These are phyloP conservation scores for Cladosporium colombiae DNA, from an alignment of 2,329 filamentous ascomycete genomes.

Conservation along the genomic window DNA sequence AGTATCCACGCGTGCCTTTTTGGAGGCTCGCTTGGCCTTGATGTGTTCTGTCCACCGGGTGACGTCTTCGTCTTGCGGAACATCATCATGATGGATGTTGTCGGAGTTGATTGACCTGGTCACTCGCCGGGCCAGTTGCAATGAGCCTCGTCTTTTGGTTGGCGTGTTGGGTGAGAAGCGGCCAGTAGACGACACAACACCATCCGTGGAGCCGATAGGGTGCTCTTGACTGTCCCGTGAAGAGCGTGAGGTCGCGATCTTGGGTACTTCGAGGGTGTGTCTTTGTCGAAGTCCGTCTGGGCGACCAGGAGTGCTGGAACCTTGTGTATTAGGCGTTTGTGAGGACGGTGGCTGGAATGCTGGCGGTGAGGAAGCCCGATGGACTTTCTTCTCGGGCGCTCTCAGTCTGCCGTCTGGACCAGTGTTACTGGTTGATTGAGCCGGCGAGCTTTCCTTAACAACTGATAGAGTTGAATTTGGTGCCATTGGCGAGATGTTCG, in stretches of 20 bases:
- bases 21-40: conserved; percentile 85
- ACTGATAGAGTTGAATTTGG: conserved; percentile 30
- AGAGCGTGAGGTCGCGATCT: conserved; percentile 61
- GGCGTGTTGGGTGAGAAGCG: conserved; percentile 75
- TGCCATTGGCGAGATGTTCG: conserved; percentile 27
- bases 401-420: conserved; percentile 30
- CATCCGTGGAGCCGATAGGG: conserved; percentile 54
- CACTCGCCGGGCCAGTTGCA: conserved; percentile 75
- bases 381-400: conserved; percentile 28
- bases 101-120: conserved; percentile 81
- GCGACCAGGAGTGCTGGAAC: conserved; percentile 45
- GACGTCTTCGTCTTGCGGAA: conserved; percentile 85
- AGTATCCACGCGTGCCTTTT: conserved; percentile 79
- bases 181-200: conserved; percentile 66
- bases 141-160: conserved; percentile 72
- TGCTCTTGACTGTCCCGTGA: conserved; percentile 66
- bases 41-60: conserved; percentile 90
- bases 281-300: conserved; percentile 70
- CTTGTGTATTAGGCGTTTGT: conserved; percentile 55
- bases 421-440: conserved; percentile 20
- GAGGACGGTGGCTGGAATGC: conserved; percentile 36
- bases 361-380: conserved; percentile 41
- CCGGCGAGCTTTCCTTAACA: conserved; percentile 33
- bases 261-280: conserved; percentile 86
- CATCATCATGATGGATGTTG: conserved; percentile 68